Conservation (phyloP, 2,329 filamentous ascomycete genomes). For the Chaetomium globosum region DNA sequence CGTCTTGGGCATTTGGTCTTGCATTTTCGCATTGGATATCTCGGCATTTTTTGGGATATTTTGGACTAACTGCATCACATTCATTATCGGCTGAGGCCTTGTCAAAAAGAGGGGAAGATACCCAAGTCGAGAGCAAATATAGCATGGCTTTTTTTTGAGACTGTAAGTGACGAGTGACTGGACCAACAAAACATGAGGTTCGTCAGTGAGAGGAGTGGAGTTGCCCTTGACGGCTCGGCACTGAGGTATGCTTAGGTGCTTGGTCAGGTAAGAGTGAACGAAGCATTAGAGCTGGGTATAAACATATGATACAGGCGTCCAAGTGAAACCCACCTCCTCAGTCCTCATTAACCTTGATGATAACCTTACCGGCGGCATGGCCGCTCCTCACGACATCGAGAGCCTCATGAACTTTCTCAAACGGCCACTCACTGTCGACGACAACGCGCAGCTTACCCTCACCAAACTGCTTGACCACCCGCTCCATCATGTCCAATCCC, state of each 20-base stretch:
- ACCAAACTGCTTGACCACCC: conserved; percentile 37
- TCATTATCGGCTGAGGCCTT: neutral
- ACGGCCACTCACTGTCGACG: conserved; percentile 37
- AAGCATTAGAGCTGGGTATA: neutral
- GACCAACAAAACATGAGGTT: no score
- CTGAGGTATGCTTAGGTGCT: neutral
- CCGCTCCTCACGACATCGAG: conserved; percentile 40
- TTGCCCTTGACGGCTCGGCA: no score
- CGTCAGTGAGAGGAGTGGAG: no score
- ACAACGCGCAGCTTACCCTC: conserved; percentile 36
- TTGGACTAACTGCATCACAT: neutral
- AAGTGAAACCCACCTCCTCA: neutral
- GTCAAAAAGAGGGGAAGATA: neutral
- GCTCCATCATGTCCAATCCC: conserved; percentile 36
- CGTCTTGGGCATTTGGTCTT: neutral
- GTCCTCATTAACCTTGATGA: conserved; percentile 37
- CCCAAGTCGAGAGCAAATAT: neutral
- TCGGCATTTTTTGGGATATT: neutral
- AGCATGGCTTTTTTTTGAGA: neutral
- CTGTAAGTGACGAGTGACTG: neutral
- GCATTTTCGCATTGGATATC: neutral
- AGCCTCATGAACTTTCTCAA: conserved; percentile 39
- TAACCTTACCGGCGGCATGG: conserved; percentile 41
- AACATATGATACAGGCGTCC: neutral
- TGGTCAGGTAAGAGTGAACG: neutral